Evolutionary conservation across 768 basidiomycete species (phyloP).

Genomic region (Agrocybe pediades): DNA sequence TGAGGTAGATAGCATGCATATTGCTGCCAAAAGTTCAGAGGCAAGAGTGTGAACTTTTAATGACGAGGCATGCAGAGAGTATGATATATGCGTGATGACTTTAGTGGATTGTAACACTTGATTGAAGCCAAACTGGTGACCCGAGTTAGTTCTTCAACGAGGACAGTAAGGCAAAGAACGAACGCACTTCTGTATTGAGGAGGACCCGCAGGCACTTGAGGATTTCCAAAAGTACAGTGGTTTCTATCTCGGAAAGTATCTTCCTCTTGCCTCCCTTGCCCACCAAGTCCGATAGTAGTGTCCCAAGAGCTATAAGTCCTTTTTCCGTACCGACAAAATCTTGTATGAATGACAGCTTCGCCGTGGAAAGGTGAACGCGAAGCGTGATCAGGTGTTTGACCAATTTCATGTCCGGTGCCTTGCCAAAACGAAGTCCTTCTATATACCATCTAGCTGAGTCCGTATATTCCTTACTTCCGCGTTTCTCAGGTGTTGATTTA

Average conservation of each 20-base stretch:
- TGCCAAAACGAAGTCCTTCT: conserved; percentile 56
- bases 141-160: conserved; percentile 2
- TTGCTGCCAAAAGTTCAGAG: conserved; percentile 81
- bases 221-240: conserved; percentile 67
- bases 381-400: conserved; percentile 80
- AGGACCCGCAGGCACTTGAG: conserved; percentile 81
- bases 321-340: conserved; percentile 68
- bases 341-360: conserved; percentile 74
- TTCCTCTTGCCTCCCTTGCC: conserved; percentile 68
- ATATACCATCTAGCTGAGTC: conserved; percentile 66
- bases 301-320: conserved; percentile 67
- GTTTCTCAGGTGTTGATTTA: conserved; percentile 31
- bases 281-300: conserved; percentile 59
- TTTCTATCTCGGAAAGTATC: conserved; percentile 63
- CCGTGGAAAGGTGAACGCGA: conserved; percentile 85
- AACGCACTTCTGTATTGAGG: conserved; percentile 79
- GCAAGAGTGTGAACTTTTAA: conserved; percentile 69
- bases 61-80: conserved; percentile 66
- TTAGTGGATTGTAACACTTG: conserved; percentile 63
- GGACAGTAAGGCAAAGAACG: background rate
- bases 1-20: conserved; percentile 70
- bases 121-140: conserved; percentile 66
- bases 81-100: conserved; percentile 72
- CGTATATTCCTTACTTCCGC: conserved; percentile 34
- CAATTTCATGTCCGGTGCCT: conserved; percentile 57